Base-by-base conservation (phyloP, 768 basidiomycete genomes). In the Lentinus brumalis region DNA sequence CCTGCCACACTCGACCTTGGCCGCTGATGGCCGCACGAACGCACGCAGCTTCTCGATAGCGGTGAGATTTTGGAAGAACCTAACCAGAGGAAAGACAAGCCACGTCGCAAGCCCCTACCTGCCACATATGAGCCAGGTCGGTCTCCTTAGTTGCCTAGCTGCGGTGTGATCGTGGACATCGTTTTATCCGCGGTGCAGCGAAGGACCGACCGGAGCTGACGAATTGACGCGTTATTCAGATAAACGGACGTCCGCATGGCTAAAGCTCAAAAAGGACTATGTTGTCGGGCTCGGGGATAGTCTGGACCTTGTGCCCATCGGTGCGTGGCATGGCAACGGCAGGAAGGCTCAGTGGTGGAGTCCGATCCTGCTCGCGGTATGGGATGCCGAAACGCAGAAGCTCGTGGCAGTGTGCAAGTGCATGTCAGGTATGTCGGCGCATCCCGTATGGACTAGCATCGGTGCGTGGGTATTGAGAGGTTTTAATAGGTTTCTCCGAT, bases 201-300 rank as follows among this genome's bases (percentile, higher is more conserved):
- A 26, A 15, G 53, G 47, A 46, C 56, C 55, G 56, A 35, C 45
- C 41, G 40, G 32, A 50, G 45, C 52, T 40, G 12, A 41, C 38
- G 52, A 16, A 30, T 50, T 50, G 53, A 50, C 51, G 57, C 52
- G 55, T 42, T 47, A 26, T 52, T 47, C 79, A 74, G 94, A 96
- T 74, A 91, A 91, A 73, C 79, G 95, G 63, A 92, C 89, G 18
- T 87, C 82, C 30, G 88, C 91, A 2, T 96, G 95, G 95, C 71
- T 96, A 57, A 95, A 96, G 71, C 79, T 96, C 46, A 97, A 97
- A 76, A 94, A 92, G 69, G 95, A 96, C 71, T 97, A 96, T 71
- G 87, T 95, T 21, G 81, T 82, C 30, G 88, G 87, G 3, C 73
- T 92, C 40, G 88, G 88, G n/a, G 91, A 94, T 70, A 83, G 84